phyloP scores from a whole-genome alignment of 2,329 filamentous ascomycete species.

The Coniella vitis region DNA sequence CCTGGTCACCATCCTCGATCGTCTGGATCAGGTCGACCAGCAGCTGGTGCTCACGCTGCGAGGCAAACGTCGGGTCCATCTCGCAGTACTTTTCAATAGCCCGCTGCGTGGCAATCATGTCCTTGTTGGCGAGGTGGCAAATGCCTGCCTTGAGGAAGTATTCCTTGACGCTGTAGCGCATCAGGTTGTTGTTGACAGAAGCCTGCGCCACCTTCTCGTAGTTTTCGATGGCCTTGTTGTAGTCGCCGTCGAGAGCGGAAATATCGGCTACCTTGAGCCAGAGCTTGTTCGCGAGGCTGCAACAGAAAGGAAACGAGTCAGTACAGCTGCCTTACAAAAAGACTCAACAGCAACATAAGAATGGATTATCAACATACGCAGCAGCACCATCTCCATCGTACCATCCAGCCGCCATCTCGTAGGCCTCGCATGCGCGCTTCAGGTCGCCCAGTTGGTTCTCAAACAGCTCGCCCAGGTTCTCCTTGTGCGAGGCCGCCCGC shows the following conservation, averaged over 20 bases:
- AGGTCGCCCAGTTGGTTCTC: slow-evolving; percentile 75
- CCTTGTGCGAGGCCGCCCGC: slow-evolving; percentile 83
- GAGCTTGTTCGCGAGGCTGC: slow-evolving; percentile 82
- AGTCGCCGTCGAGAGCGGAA: slow-evolving; percentile 73
- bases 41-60: slow-evolving; percentile 74
- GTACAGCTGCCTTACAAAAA: not conserved
- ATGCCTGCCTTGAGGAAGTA: slow-evolving; percentile 93
- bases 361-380: slow-evolving; percentile 58
- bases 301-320: not conserved
- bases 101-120: slow-evolving; percentile 70
- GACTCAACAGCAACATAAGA: not conserved
- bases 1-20: slow-evolving; percentile 71
- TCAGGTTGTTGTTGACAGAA: slow-evolving; percentile 81
- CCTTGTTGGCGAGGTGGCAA: slow-evolving; percentile 69
- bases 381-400: slow-evolving; percentile 81
- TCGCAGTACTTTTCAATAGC: slow-evolving; percentile 79
- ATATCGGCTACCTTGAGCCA: slow-evolving; percentile 90
- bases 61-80: slow-evolving; percentile 68
- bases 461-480: slow-evolving; percentile 79
- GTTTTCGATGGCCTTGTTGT: slow-evolving; percentile 72
- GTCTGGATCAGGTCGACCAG: slow-evolving; percentile 69
- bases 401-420: slow-evolving; percentile 81
- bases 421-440: slow-evolving; percentile 72
- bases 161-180: slow-evolving; percentile 92
- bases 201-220: slow-evolving; percentile 78